Base-by-base conservation (phyloP, 2,329 filamentous ascomycete genomes). In the Fusarium denticulatum region DNA sequence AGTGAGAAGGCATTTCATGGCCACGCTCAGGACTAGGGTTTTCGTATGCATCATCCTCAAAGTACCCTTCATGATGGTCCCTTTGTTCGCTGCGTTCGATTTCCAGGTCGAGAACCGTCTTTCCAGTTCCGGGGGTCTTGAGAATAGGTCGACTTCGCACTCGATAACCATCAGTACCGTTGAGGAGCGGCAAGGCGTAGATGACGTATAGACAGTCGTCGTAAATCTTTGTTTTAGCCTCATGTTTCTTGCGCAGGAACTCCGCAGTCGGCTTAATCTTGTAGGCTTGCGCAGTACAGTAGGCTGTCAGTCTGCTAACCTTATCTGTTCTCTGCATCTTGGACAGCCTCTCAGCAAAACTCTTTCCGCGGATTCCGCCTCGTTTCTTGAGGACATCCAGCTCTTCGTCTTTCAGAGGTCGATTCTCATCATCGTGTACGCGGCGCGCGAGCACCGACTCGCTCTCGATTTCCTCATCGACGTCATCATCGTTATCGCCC, bases 191-290 rank as follows among this genome's bases (percentile, higher is more conserved):
- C 36, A 98, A 85, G 80, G 98, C 95, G 82, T 99, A 99, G 53
- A 97, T 96, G 32, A 92, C 94, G 80, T 99, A 99, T 30, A 99
- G 86, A 80, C 96, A 99, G 82, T 99, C 96, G 81, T 99, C 96
- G 83, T 99, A 99, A 10, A 98, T 87, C 83, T 99, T 99, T 20
- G 96, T 97, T 83, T 95, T 93, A 2, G 95, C 96, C 37, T 93
- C 92, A 83, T 99, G 96, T 78, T 92, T 92, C 73, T 94, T 93
- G 76, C 93, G 92, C 69, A 98, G 86, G 80, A 99, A 99, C 39
- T 94, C 90, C 20, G 95, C 94, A n/a, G 95, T 94, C 32, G 92
- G 89, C 77, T 93, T 92, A 84, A 97, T 91, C 84, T 96, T 97
- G 84, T 95, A 98, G 13, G 93, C 94, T 82, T 98, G 94, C 2